Percentiles rank a stretch among this genome's conserved stretches.
Conservation (phyloP, 2,329 filamentous ascomycete species). For the Diaporthe longicolla region DNA sequence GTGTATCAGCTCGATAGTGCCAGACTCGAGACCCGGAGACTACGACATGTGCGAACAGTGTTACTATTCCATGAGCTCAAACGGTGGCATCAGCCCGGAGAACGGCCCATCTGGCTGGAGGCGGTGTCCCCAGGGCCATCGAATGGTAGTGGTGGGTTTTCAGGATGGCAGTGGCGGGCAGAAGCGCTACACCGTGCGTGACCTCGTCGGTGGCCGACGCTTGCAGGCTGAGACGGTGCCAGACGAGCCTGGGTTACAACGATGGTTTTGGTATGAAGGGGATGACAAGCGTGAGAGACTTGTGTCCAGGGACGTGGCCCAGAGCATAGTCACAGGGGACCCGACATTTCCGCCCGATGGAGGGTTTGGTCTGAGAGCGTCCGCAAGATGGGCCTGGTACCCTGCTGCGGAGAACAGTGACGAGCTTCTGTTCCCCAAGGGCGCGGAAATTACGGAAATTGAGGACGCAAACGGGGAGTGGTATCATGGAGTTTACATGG, state of each 20-base stretch:
- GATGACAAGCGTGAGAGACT: constrained; percentile 60
- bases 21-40: constrained; percentile 73
- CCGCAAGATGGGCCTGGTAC: constrained; percentile 84
- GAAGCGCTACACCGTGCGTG: constrained; percentile 76
- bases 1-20: constrained; percentile 70
- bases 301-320: constrained; percentile 66
- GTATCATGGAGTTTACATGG: constrained; percentile 90
- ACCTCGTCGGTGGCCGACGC: constrained; percentile 82
- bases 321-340: constrained; percentile 55
- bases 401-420: constrained; percentile 75
- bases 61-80: constrained; percentile 77
- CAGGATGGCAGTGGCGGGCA: constrained; percentile 76
- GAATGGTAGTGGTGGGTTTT: constrained; percentile 87
- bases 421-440: constrained; percentile 86
- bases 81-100: constrained; percentile 76
- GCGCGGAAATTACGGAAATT: constrained; percentile 85
- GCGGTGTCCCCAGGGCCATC: constrained; percentile 83
- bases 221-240: constrained; percentile 70
- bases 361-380: constrained; percentile 74
- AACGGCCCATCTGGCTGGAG: constrained; percentile 89
- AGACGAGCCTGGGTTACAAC: constrained; percentile 56
- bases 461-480: constrained; percentile 93
- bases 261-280: constrained; percentile 65
- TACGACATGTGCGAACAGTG: constrained; percentile 88
- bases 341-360: constrained; percentile 79